Base-by-base conservation (phyloP, 176 grass and related monocot genomes). In the Eremochloa ophiuroides region DNA sequence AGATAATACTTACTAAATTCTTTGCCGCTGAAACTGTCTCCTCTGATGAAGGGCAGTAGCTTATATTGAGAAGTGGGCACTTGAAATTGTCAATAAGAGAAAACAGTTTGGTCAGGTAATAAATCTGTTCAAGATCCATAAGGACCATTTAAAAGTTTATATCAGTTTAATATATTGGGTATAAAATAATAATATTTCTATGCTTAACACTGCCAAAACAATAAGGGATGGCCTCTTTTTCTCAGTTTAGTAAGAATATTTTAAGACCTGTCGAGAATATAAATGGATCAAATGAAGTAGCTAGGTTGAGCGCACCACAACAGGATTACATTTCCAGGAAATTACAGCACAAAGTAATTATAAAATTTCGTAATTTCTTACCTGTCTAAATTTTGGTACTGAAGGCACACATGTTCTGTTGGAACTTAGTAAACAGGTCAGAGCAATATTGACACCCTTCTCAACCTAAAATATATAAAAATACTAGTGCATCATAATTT, bases 21-120 rank as follows among this genome's bases (percentile, higher is more conserved):
- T 92, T 88, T 29, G 44, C 73, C 22, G 18, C 70, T 66, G 85
- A 87, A 81, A 97, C 82, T 65, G 67, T 74, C 80, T 94, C 56
- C 81, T 97, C 94, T 31, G 91, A 92, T 90, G 91, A 46, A 83
- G 94, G 94, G 62, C 94, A 97, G 83, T 97, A 94, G 94, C 94
- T 97, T 90, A 97, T 97, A 86, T 97, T 97, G 43, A 97, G 85
- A 18, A 97, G 91, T 85, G 86, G 86, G 80, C 94, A 97, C 94
- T 97, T 74, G 37, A 68, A 71, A 74, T 78, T 79, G n/a, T 76
- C 6, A 55, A 53, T 20, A 75, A 80, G 11, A 75, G 16, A 75
- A 75, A 40, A 76, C 4, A 48, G 16, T 83, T 47, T 62, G 7
- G 67, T 50, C 50, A 63, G 11, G 23, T 71, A 28, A 28, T 71